phyloP scores from a whole-genome alignment of 75 land plant genomes.

The Ceratopteris richardii region DNA sequence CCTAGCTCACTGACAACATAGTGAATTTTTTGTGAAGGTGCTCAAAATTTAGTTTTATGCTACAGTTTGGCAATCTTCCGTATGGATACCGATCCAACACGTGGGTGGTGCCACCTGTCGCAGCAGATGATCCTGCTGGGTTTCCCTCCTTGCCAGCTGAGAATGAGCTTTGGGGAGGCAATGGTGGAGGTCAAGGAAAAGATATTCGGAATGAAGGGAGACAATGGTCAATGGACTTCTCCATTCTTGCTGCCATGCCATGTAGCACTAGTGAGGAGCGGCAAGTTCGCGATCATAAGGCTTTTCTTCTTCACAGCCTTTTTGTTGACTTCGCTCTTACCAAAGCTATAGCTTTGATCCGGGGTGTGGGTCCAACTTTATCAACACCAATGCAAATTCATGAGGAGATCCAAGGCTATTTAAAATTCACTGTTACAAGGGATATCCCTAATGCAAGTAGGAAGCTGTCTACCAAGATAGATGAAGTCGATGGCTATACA shows the following conservation, averaged over 20 bases:
- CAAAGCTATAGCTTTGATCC: constrained; percentile 56
- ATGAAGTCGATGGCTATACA: constrained; percentile 40
- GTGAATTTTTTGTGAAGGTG: too few relatives aligned
- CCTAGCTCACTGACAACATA: too few relatives aligned
- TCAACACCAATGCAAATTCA: constrained; percentile 10
- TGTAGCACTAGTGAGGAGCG: constrained; percentile 93
- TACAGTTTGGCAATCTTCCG: constrained; percentile 95
- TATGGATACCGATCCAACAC: constrained; percentile 93
- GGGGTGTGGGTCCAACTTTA: constrained; percentile 13
- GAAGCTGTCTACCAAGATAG: constrained; percentile 58
- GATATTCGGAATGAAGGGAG: constrained; percentile 40
- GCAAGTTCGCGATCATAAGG: constrained; percentile 80
- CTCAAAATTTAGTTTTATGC: too few relatives aligned
- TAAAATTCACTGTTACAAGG: constrained; percentile 43
- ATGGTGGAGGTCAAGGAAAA: constrained; percentile 87
- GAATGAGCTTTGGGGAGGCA: constrained; percentile 89
- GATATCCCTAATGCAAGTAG: constrained; percentile 57
- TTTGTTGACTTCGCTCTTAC: constrained; percentile 84
- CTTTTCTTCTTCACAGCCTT: constrained; percentile 78
- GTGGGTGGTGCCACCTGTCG: constrained; percentile 84
- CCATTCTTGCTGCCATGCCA: constrained; percentile 79
- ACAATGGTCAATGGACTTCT: constrained; percentile 69
- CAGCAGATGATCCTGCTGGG: constrained; percentile 58
- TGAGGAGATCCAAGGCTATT: constrained; percentile 60
- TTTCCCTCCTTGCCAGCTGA: constrained; percentile 80